Evolutionary conservation across 106 monocot species (phyloP).

Genomic region (Iris macrosiphon): DNA sequence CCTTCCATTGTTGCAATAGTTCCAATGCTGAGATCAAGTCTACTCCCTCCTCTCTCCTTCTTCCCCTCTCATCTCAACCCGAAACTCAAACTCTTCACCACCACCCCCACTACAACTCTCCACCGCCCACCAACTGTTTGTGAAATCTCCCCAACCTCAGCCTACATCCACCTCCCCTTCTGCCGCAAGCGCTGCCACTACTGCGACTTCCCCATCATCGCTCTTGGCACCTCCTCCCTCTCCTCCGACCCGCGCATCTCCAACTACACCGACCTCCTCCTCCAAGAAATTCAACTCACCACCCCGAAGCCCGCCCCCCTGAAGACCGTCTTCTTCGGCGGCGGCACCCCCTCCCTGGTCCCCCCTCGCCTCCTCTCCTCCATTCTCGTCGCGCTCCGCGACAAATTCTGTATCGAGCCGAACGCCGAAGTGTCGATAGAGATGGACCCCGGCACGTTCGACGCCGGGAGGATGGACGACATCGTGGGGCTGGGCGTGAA

Average conservation of each 20-base stretch:
- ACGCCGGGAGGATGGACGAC: slow-evolving; percentile 31
- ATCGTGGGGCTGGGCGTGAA: slow-evolving; percentile 61
- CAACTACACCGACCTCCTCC: slow-evolving; percentile 56
- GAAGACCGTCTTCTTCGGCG: slow-evolving; percentile 81
- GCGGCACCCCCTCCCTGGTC: slow-evolving; percentile 93
- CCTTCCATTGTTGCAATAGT: too few species aligned
- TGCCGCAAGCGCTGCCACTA: slow-evolving; percentile 98
- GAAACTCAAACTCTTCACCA: slow-evolving; percentile 3
- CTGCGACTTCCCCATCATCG: slow-evolving; percentile 93
- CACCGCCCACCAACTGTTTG: slow-evolving; percentile 29
- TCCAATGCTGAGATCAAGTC: slow-evolving; percentile 1
- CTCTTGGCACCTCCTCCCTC: slow-evolving; percentile 59
- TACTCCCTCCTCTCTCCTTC: background rate
- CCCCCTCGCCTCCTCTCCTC: slow-evolving; percentile 44
- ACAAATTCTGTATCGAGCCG: slow-evolving; percentile 30
- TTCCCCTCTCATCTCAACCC: background rate
- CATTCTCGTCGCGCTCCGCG: slow-evolving; percentile 34
- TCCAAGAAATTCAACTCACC: slow-evolving; percentile 62
- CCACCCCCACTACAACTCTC: background rate
- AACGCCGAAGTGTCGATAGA: slow-evolving; percentile 82
- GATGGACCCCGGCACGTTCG: slow-evolving; percentile 99
- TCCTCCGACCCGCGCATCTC: slow-evolving; percentile 51
- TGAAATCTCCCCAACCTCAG: slow-evolving; percentile 34
- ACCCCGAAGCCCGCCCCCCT: slow-evolving; percentile 31
- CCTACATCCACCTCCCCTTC: slow-evolving; percentile 97